Conservation (phyloP, 1,139 yeast species). For the Kodamaea sp. region DNA sequence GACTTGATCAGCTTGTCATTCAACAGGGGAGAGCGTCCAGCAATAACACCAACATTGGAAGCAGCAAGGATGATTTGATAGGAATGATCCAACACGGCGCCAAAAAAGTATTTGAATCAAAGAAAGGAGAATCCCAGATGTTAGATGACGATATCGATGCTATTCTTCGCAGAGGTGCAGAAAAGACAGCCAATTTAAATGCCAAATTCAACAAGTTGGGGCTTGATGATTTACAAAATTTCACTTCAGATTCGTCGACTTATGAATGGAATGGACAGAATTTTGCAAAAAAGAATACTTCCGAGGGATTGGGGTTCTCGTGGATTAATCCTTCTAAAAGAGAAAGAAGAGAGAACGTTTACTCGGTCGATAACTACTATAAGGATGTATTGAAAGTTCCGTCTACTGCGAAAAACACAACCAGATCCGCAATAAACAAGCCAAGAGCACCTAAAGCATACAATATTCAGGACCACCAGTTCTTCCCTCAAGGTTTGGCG, state of each 20-base stretch:
- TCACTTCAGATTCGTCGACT: constrained; percentile 83
- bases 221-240: constrained; percentile 87
- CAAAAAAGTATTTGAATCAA: constrained; percentile 70
- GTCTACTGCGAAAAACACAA: constrained; percentile 15
- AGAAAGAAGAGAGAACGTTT: constrained; percentile 86
- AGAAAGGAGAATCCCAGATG: constrained; percentile 30
- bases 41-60: constrained; percentile 47
- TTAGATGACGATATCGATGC: constrained; percentile 79
- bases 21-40: constrained; percentile 81
- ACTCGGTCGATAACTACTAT: constrained; percentile 84
- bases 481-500: constrained; percentile 67
- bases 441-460: constrained; percentile 75
- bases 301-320: constrained; percentile 49
- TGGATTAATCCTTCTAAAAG: constrained; percentile 92
- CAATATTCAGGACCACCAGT: constrained; percentile 84
- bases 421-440: constrained; percentile 31
- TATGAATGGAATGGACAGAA: constrained; percentile 98
- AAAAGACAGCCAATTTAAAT: constrained; percentile 64
- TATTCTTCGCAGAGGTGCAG: constrained; percentile 75
- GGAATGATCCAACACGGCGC: constrained; percentile 99
- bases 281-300: constrained; percentile 63
- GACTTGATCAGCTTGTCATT: constrained; percentile 92
- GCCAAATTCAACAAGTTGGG: constrained; percentile 84
- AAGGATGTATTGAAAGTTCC: constrained; percentile 65
- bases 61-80: constrained; percentile 78